Evolutionary conservation across 345 rosid genomes (phyloP).

Genomic region (Syzygium jambos): DNA sequence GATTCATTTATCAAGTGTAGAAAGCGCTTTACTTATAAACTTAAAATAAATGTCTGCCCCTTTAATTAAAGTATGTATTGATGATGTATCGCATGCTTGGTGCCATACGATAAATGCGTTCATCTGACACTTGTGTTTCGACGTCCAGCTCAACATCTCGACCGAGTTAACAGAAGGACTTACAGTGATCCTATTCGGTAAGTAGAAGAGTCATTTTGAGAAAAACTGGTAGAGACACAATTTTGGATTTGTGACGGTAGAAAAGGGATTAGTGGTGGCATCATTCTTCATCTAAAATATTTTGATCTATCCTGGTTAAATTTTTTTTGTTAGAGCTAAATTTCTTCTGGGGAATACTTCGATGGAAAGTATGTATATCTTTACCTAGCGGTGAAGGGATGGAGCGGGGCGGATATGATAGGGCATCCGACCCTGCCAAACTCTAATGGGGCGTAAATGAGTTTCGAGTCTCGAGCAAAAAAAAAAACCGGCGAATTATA

Average conservation of each 20-base stretch:
- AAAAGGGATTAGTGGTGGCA: no score
- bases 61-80: neutral
- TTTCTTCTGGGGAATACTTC: no score
- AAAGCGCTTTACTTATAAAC: neutral
- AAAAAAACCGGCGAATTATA: neutral
- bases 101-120: neutral
- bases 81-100: accelerated
- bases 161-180: no score
- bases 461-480: neutral
- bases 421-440: accelerated
- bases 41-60: neutral
- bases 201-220: neutral
- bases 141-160: accelerated
- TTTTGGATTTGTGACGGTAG: no score
- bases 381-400: neutral
- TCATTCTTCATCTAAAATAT: no score
- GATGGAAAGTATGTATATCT: no score
- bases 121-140: neutral
- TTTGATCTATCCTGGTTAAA: no score
- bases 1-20: neutral
- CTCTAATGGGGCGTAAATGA: neutral
- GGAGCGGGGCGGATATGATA: neutral
- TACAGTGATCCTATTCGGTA: neutral
- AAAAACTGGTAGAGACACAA: no score
- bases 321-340: no score